A percentile compares a stretch with the other conserved stretches of the same genome.
These are phyloP conservation scores for Aspergillus sergii DNA, from an alignment of 2,329 filamentous ascomycete species.

Conservation along the genomic window DNA sequence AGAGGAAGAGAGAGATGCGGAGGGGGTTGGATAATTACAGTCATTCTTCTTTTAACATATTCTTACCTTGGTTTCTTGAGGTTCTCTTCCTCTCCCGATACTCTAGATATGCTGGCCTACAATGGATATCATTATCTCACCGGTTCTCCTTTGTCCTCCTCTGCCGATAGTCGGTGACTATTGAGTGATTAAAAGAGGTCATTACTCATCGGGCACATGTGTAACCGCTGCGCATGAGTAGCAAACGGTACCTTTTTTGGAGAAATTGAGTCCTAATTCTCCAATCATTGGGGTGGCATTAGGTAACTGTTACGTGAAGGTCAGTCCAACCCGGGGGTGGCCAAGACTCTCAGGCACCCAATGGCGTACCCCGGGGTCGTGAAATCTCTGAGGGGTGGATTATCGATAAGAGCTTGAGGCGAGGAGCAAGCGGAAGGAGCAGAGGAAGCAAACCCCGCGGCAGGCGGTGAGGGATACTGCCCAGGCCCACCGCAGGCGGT, in stretches of 20 bases:
- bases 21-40: background rate
- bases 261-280: background rate
- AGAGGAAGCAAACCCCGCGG: slow-evolving; percentile 16
- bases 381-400: slow-evolving; percentile 8
- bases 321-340: background rate
- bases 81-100: background rate
- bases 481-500: slow-evolving; percentile 27
- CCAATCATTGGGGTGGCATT: background rate
- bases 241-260: background rate
- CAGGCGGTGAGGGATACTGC: slow-evolving; percentile 26
- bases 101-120: background rate
- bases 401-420: slow-evolving; percentile 22
- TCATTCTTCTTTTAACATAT: background rate
- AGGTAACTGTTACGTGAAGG: slow-evolving; percentile 2
- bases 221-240: background rate
- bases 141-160: background rate
- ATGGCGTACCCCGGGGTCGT: background rate
- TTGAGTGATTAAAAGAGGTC: background rate
- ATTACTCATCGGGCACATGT: background rate
- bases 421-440: background rate
- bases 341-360: slow-evolving; percentile 5
- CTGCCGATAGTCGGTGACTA: background rate
- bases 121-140: background rate
- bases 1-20: too few relatives aligned
- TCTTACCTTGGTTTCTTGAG: background rate